Evolutionary conservation across 768 basidiomycete species (phyloP).

Genomic region (Leucosporidium creatinivorum): DNA sequence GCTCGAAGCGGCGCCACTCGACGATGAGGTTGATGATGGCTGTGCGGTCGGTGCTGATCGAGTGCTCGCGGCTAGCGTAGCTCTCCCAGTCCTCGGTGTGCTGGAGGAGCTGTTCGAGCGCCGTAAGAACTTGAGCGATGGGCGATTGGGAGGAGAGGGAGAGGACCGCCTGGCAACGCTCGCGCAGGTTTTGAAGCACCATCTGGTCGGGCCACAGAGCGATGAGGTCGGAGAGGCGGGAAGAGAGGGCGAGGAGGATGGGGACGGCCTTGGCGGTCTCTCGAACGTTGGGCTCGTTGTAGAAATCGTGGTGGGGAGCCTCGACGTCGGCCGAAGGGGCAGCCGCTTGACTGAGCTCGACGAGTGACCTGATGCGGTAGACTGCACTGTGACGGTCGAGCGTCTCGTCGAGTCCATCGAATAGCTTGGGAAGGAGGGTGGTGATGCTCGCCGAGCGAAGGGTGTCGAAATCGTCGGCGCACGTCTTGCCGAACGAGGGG

Average conservation of each 20-base stretch:
- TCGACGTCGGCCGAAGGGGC: slow-evolving; percentile 27
- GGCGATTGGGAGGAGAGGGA: slow-evolving; percentile 59
- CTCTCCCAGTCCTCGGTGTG: slow-evolving; percentile 95
- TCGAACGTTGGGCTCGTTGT: slow-evolving; percentile 55
- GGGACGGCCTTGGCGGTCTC: slow-evolving; percentile 60
- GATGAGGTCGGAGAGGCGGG: slow-evolving; percentile 54
- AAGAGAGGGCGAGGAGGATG: slow-evolving; percentile 51
- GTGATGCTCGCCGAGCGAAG: slow-evolving; percentile 13
- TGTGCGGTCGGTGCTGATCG: slow-evolving; percentile 60
- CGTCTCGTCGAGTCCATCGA: slow-evolving; percentile 19
- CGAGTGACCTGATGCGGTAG: slow-evolving; percentile 30
- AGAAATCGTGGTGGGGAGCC: slow-evolving; percentile 38
- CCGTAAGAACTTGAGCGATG: slow-evolving; percentile 70
- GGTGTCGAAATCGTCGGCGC: slow-evolving; percentile 7
- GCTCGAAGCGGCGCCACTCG: slow-evolving; percentile 80
- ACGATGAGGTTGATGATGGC: slow-evolving; percentile 66
- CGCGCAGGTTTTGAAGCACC: slow-evolving; percentile 77
- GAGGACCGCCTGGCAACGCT: slow-evolving; percentile 62
- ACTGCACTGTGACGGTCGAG: slow-evolving; percentile 24
- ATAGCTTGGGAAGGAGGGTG: slow-evolving; percentile 20
- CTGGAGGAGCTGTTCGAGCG: slow-evolving; percentile 72
- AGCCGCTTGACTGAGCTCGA: slow-evolving; percentile 14
- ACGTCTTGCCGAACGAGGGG: background rate
- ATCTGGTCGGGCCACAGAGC: slow-evolving; percentile 95
- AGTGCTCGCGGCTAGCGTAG: slow-evolving; percentile 86